A percentile compares a stretch with the other conserved stretches of the same genome.
These are phyloP conservation scores for Bremia lactucae DNA, from an alignment of 352 stramenopile species.

Conservation along the genomic window DNA sequence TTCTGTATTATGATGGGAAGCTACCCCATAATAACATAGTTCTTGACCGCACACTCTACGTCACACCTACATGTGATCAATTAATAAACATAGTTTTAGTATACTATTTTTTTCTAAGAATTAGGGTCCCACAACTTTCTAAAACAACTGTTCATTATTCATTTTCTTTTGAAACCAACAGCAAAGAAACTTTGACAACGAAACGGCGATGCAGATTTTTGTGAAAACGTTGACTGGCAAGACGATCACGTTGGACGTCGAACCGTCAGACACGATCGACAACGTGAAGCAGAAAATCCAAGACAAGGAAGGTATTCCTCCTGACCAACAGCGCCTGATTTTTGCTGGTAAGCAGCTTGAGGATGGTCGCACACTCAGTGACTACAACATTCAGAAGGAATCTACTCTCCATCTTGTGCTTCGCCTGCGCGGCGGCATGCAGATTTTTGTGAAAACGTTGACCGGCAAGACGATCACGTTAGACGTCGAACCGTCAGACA, in stretches of 20 bases:
- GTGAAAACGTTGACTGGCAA: constrained; percentile 97
- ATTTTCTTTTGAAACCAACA: no score
- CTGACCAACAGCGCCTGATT: constrained; percentile 99
- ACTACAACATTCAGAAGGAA: constrained; percentile 96
- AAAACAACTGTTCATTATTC: no score
- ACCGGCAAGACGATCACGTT: constrained; percentile 96
- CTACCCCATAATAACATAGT: no score
- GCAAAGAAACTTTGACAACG: no score
- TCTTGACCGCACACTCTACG: no score
- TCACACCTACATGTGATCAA: no score
- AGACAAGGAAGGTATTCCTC: constrained; percentile 99
- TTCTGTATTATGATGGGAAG: no score
- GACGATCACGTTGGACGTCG: constrained; percentile 95
- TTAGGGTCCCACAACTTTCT: no score
- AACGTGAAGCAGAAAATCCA: constrained; percentile 99
- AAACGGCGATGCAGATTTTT: constrained; percentile 98
- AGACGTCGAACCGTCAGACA: constrained; percentile 95
- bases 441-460: constrained; percentile 98
- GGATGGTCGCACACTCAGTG: constrained; percentile 88
- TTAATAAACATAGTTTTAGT: no score
- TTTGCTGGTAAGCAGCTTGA: constrained; percentile 99
- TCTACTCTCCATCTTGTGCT: constrained; percentile 95
- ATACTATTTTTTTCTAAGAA: no score
- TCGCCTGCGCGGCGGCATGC: constrained; percentile 91
- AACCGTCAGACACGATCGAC: constrained; percentile 96